A percentile compares a stretch with the other conserved stretches of the same genome.
Conservation (phyloP, 2,329 filamentous ascomycete species). For the Boeremia exigua region DNA sequence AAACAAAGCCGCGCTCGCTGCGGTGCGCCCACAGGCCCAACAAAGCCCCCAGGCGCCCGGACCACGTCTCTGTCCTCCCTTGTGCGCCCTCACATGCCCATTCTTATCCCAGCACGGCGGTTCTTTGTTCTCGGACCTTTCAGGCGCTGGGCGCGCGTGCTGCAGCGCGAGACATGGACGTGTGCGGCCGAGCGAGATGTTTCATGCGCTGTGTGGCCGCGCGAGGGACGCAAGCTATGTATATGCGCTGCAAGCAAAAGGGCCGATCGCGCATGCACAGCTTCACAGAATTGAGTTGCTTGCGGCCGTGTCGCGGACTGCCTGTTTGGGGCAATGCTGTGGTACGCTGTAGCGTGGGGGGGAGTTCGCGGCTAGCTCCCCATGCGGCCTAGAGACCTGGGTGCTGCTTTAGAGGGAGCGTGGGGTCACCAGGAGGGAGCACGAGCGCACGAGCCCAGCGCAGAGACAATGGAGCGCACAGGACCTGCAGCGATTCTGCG, state of each 20-base stretch:
- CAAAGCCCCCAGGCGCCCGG: not conserved
- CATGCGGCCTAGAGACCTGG: not conserved
- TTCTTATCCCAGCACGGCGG: not conserved
- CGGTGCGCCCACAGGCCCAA: not conserved
- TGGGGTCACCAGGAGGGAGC: not conserved
- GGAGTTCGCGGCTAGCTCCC: slow-evolving; percentile 1
- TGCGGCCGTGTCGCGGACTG: slow-evolving; percentile 4
- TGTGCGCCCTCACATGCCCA: slow-evolving; percentile 4
- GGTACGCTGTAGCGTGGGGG: not conserved
- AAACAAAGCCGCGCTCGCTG: not conserved
- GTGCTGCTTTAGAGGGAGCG: slow-evolving; percentile 3
- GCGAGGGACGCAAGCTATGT: slow-evolving; percentile 10
- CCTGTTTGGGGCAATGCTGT: not conserved
- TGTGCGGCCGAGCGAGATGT: slow-evolving; percentile 7
- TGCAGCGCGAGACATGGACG: slow-evolving; percentile 1
- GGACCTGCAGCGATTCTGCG: not conserved
- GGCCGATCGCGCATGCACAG: slow-evolving; percentile 2
- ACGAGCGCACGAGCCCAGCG: not conserved
- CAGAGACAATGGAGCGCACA: not conserved
- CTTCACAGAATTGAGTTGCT: slow-evolving; percentile 1
- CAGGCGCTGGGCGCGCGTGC: not conserved
- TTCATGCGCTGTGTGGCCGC: slow-evolving; percentile 5
- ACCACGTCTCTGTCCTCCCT: slow-evolving; percentile 1
- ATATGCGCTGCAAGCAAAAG: slow-evolving; percentile 10
- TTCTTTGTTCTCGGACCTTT: not conserved